Percentiles rank a stretch among this genome's conserved stretches.
These are phyloP conservation scores for Arxiozyma slooffiae DNA, from an alignment of 1,139 yeast genomes.

Conservation along the genomic window DNA sequence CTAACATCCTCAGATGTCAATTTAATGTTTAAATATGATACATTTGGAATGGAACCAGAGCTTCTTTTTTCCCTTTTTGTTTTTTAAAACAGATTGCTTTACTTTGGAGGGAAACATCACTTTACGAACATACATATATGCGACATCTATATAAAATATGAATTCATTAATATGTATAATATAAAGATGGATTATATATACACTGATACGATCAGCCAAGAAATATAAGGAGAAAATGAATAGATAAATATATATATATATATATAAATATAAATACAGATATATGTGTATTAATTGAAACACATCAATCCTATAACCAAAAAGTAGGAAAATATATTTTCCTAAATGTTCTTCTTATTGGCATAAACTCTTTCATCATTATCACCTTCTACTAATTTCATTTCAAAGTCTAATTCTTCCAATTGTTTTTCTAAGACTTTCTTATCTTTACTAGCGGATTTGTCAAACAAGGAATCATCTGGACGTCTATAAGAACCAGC, in stretches of 20 bases:
- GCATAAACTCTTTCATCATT: slow-evolving; percentile 46
- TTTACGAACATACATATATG: background rate
- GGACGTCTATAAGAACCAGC: slow-evolving; percentile 92
- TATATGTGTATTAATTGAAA: too few species aligned
- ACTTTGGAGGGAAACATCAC: slow-evolving; percentile 2
- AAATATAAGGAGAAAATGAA: too few species aligned
- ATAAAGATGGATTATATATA: background rate
- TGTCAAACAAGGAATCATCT: slow-evolving; percentile 73
- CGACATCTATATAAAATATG: background rate
- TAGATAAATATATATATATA: too few species aligned
- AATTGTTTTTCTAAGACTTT: slow-evolving; percentile 67
- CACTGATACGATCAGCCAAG: background rate
- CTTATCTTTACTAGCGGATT: slow-evolving; percentile 46
- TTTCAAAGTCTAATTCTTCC: slow-evolving; percentile 68
- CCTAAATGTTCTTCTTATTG: slow-evolving; percentile 2
- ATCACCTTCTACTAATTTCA: slow-evolving; percentile 68
- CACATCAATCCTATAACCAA: background rate
- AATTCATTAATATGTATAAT: background rate
- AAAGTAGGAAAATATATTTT: background rate
- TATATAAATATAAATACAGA: too few species aligned
- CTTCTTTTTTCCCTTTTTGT: slow-evolving; percentile 19
- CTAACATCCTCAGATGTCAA: slow-evolving; percentile 1
- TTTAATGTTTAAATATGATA: slow-evolving; percentile 6
- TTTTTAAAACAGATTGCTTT: slow-evolving; percentile 24
- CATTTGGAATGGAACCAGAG: slow-evolving; percentile 5